A percentile compares a stretch with the other conserved stretches of the same genome.
These are phyloP conservation scores for Saturnispora dispora DNA, from an alignment of 805 yeast genomes.

Conservation along the genomic window DNA sequence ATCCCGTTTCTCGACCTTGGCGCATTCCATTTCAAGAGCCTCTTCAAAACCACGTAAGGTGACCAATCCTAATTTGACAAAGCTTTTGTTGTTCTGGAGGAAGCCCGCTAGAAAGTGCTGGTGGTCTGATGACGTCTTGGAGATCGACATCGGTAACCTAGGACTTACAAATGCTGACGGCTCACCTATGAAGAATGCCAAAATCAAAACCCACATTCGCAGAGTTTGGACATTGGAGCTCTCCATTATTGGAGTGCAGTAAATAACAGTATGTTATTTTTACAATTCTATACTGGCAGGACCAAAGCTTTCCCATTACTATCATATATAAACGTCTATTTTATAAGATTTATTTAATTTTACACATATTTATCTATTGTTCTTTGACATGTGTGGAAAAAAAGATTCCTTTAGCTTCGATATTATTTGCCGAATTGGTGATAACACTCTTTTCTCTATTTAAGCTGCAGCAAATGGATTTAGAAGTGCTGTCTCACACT, in stretches of 20 bases:
- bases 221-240: slow-evolving; percentile 96
- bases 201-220: slow-evolving; percentile 71
- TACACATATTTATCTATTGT: not conserved
- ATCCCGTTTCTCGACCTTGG: slow-evolving; percentile 50
- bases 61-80: slow-evolving; percentile 34
- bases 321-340: not conserved
- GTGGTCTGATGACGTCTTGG: slow-evolving; percentile 72
- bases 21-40: slow-evolving; percentile 44
- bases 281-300: not conserved
- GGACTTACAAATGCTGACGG: slow-evolving; percentile 21
- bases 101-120: slow-evolving; percentile 98
- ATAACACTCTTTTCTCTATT: not conserved
- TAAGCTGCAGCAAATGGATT: not conserved
- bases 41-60: slow-evolving; percentile 27
- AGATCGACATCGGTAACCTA: slow-evolving; percentile 30
- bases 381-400: too few species aligned
- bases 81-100: slow-evolving; percentile 85
- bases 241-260: slow-evolving; percentile 78
- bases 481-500: slow-evolving; percentile 1
- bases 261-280: not conserved
- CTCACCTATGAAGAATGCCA: slow-evolving; percentile 27
- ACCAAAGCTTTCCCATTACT: not conserved
- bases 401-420: not conserved
- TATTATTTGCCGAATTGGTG: not conserved
- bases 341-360: not conserved